phyloP scores from a whole-genome alignment of 2,329 filamentous ascomycete genomes.

The Penicillium brevicompactum region DNA sequence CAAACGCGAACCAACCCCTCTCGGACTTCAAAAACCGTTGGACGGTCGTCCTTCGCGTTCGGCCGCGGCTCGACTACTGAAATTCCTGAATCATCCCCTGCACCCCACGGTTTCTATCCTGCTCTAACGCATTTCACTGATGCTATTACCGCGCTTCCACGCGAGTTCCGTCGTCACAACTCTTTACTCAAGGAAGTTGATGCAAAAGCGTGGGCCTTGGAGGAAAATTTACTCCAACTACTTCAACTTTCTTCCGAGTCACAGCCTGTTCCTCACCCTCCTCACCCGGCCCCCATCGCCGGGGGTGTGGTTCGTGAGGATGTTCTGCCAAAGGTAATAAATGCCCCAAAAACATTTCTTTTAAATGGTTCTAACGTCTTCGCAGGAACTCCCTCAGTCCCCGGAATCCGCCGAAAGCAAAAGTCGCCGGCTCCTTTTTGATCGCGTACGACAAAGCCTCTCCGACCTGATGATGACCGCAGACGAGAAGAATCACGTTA shows the following conservation, averaged over 20 bases:
- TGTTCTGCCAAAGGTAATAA: slow-evolving; percentile 31
- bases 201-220: slow-evolving; percentile 88
- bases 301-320: slow-evolving; percentile 38
- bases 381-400: slow-evolving; percentile 31
- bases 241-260: slow-evolving; percentile 52
- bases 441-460: slow-evolving; percentile 75
- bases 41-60: slow-evolving; percentile 43
- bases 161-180: slow-evolving; percentile 93
- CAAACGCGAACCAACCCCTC: slow-evolving; percentile 53
- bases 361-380: slow-evolving; percentile 2
- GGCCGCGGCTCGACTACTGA: slow-evolving; percentile 35
- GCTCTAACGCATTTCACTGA: slow-evolving; percentile 80
- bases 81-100: slow-evolving; percentile 30
- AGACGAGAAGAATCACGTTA: slow-evolving; percentile 97
- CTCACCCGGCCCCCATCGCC: slow-evolving; percentile 40
- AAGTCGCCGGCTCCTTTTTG: slow-evolving; percentile 68
- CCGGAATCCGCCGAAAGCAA: slow-evolving; percentile 39
- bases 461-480: slow-evolving; percentile 85
- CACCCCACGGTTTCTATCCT: slow-evolving; percentile 60
- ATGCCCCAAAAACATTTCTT: neutral
- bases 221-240: slow-evolving; percentile 77
- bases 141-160: slow-evolving; percentile 85
- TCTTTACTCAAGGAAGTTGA: slow-evolving; percentile 97
- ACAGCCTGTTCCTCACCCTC: slow-evolving; percentile 35
- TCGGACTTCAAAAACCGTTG: slow-evolving; percentile 50